Conservation (phyloP, 306 rosid genomes). For the Cotoneaster glaucophyllus region DNA sequence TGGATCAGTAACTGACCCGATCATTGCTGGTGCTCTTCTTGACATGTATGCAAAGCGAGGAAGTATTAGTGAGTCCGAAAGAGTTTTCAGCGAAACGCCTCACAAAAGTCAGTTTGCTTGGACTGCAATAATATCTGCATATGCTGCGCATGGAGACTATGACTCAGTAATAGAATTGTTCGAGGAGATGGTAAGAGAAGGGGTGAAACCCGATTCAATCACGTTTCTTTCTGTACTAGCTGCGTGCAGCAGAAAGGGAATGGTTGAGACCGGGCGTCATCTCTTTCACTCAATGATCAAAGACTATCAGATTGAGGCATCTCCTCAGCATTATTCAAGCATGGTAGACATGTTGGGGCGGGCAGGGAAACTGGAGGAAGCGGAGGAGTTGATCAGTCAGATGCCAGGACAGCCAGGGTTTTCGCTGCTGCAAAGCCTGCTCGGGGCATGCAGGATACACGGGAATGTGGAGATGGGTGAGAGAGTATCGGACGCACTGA, state of each 20-base stretch:
- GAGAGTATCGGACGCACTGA: slow-evolving; percentile 35
- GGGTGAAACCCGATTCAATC: slow-evolving; percentile 50
- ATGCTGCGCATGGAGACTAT: slow-evolving; percentile 66
- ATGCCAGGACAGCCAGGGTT: slow-evolving; percentile 64
- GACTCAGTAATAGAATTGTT: slow-evolving; percentile 55
- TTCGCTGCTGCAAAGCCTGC: slow-evolving; percentile 68
- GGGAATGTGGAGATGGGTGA: slow-evolving; percentile 75
- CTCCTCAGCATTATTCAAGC: slow-evolving; percentile 59
- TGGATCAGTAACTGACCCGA: slow-evolving; percentile 49
- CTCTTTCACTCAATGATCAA: slow-evolving; percentile 53
- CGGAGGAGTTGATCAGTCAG: slow-evolving; percentile 44
- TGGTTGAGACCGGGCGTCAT: slow-evolving; percentile 53
- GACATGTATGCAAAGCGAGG: slow-evolving; percentile 93
- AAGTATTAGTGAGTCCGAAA: slow-evolving; percentile 50
- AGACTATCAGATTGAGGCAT: slow-evolving; percentile 52
- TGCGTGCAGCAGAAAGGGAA: slow-evolving; percentile 76
- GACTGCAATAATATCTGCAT: slow-evolving; percentile 76
- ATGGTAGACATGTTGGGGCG: slow-evolving; percentile 88
- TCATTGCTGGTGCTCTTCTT: slow-evolving; percentile 63
- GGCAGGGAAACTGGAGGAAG: slow-evolving; percentile 57
- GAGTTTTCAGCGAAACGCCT: slow-evolving; percentile 54
- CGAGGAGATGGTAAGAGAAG: slow-evolving; percentile 52
- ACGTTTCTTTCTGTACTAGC: slow-evolving; percentile 67
- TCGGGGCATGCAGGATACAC: slow-evolving; percentile 66
- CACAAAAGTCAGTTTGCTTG: slow-evolving; percentile 55